phyloP scores from a whole-genome alignment of 495 filamentous ascomycete species.

The Pseudomonodictys pantanalensis region DNA sequence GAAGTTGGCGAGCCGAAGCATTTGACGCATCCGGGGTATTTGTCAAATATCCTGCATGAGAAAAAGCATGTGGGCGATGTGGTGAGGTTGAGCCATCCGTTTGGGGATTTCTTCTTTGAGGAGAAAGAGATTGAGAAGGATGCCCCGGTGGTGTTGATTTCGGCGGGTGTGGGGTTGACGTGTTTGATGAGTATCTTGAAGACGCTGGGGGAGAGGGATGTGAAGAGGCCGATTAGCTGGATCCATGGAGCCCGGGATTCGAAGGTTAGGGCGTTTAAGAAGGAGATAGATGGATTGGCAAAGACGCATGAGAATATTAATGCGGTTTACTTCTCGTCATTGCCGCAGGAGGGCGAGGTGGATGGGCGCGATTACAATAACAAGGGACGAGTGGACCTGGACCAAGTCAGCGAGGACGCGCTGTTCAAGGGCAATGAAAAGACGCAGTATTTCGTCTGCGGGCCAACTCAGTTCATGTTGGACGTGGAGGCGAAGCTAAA shows the following conservation, averaged over 20 bases:
- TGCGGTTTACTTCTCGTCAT: conserved; percentile 43
- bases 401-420: conserved; percentile 49
- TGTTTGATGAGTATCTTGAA: conserved; percentile 68
- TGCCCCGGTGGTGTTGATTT: conserved; percentile 62
- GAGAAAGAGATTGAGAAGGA: conserved; percentile 42
- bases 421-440: conserved; percentile 53
- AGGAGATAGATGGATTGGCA: conserved; percentile 50
- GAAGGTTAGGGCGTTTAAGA: conserved; percentile 50
- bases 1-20: conserved; percentile 45
- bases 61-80: conserved; percentile 56
- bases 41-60: conserved; percentile 70
- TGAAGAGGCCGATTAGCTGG: conserved; percentile 54
- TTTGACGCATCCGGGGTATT: conserved; percentile 55
- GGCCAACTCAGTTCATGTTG: conserved; percentile 64
- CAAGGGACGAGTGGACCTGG: conserved; percentile 55
- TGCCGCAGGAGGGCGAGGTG: conserved; percentile 46
- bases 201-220: conserved; percentile 47
- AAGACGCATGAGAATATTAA: conserved; percentile 44
- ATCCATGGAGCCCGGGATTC: conserved; percentile 58
- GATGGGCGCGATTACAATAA: conserved; percentile 56
- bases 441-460: conserved; percentile 68
- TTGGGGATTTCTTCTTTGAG: conserved; percentile 67
- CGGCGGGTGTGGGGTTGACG: conserved; percentile 68
- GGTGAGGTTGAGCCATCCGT: conserved; percentile 64
- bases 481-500: conserved; percentile 51